Base-by-base conservation (phyloP, 225 moss, liverwort and hornwort species). In the Lunularia cruciata region DNA sequence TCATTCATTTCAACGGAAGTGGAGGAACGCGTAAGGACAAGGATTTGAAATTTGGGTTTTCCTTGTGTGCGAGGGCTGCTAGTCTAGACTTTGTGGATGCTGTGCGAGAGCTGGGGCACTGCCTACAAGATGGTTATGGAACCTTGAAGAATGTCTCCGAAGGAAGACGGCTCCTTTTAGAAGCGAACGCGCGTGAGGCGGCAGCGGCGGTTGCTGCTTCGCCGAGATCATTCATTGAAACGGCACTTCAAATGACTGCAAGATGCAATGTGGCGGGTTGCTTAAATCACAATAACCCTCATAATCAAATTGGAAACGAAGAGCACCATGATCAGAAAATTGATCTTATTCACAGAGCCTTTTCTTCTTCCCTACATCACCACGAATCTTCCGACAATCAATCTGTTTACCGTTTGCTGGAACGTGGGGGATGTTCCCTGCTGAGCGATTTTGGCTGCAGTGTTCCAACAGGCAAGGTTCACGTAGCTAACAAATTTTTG, bases 1-100 rank as follows among this genome's bases (percentile, higher is more conserved):
- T 82, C 32, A 82, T 82, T 37, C 82, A 82, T 40, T 82, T 82
- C 56, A 82, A 82, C 37, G 82, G 82, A 18, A 82, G 82, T 53
- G 82, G 82, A 19, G 82, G 78, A 30, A 75, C 71, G n/a, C 75
- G 82, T 8, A 82, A 78, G 64, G 82, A 82, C 68, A 82, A 82
- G 40, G 82, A 82, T 38, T 74, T 82, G 14, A 82, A 78, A 43
- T 77, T 75, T 9, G 82, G 82, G 27, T 77, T 78, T 28, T 77
- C 82, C 47, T 49, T 82, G 2, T 82, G 82, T 38, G 75, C 78
- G 32, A 71, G 77, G 75, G 82, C 82, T 26, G 82, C 82, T 36
- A 77, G 71, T 28, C 75, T 75, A 25, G 82, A 78, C 16, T 78
- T 78, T 51, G 82, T 82, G 67, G 82, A 82, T 47, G 82, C 82